phyloP scores from a whole-genome alignment of 192 early-diverging fungal species.

The Umbelopsis isabellina region DNA sequence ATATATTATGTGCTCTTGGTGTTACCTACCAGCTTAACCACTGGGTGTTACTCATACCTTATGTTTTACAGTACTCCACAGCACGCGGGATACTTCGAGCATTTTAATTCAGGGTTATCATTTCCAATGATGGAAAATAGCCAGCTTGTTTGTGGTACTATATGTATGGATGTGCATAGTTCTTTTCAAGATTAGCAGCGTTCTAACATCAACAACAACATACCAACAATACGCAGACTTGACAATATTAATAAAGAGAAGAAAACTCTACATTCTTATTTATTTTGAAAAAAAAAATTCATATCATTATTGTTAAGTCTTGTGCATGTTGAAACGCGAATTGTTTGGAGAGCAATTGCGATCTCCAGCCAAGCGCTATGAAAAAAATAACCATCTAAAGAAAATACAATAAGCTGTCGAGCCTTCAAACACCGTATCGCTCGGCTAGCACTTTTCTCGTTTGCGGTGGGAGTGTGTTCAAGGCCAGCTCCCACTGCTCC shows the following conservation, averaged over 20 bases:
- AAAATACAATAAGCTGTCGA: slow-evolving; percentile 19
- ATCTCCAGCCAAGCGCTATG: slow-evolving; percentile 19
- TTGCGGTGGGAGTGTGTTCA: slow-evolving; percentile 47
- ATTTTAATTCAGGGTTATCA: neutral
- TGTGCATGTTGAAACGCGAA: slow-evolving; percentile 16
- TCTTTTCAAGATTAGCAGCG: too few species aligned
- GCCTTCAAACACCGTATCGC: slow-evolving; percentile 55
- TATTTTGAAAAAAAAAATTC: slow-evolving; percentile 22
- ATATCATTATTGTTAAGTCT: slow-evolving; percentile 25
- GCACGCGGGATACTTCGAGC: too few species aligned
- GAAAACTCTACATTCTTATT: slow-evolving; percentile 9
- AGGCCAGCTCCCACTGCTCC: slow-evolving; percentile 58
- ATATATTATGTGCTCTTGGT: too few species aligned
- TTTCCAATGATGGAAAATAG: neutral
- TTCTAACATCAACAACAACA: neutral
- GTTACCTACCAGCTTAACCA: too few species aligned
- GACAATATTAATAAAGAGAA: neutral
- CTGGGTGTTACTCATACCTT: too few species aligned
- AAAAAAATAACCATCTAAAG: slow-evolving; percentile 22
- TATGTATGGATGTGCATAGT: too few species aligned
- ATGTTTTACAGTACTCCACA: too few species aligned
- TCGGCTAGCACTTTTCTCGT: slow-evolving; percentile 48
- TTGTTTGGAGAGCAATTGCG: slow-evolving; percentile 7
- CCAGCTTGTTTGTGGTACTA: too few species aligned
- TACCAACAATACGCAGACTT: neutral